Conservation (phyloP, 1,139 yeast genomes). For the Pichiaceae sp. region DNA sequence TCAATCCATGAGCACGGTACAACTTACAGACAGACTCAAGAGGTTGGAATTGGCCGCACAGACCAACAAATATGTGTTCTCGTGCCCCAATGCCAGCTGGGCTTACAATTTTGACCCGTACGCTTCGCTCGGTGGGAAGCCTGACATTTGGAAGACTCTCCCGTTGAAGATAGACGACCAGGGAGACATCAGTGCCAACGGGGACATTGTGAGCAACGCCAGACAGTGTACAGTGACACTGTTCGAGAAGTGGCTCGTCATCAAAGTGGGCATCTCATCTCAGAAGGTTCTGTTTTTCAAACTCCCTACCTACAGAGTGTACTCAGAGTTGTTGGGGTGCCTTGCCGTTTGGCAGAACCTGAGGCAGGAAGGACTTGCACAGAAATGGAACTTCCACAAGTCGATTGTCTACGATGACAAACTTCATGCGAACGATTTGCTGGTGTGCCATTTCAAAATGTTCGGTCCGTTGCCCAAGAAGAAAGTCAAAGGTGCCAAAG, state of each 20-base stretch:
- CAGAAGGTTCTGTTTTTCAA: constrained; percentile 37
- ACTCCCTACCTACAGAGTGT: constrained; percentile 34
- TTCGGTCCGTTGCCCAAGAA: constrained; percentile 50
- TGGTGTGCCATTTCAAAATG: constrained; percentile 59
- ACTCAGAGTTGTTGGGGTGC: constrained; percentile 41
- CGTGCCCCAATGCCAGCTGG: constrained; percentile 5
- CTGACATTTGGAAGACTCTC: constrained; percentile 13
- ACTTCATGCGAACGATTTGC: constrained; percentile 28
- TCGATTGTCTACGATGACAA: constrained; percentile 26
- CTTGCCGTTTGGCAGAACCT: constrained; percentile 60
- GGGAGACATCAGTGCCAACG: constrained; percentile 16
- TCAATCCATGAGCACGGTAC: background rate
- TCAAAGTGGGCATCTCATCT: constrained; percentile 33
- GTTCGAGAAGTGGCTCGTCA: constrained; percentile 13
- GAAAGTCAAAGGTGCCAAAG: constrained; percentile 21
- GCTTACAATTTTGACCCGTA: constrained; percentile 4
- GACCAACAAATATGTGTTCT: background rate
- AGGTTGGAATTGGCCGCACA: background rate
- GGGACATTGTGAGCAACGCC: constrained; percentile 25
- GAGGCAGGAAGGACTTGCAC: constrained; percentile 47
- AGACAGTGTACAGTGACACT: constrained; percentile 28
- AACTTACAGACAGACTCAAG: background rate
- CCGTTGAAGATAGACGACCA: constrained; percentile 14
- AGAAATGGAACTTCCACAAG: constrained; percentile 45
- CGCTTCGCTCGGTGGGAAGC: background rate